Evolutionary conservation across 2,329 filamentous ascomycete genomes (phyloP).

Genomic region (Monilinia aucupariae): DNA sequence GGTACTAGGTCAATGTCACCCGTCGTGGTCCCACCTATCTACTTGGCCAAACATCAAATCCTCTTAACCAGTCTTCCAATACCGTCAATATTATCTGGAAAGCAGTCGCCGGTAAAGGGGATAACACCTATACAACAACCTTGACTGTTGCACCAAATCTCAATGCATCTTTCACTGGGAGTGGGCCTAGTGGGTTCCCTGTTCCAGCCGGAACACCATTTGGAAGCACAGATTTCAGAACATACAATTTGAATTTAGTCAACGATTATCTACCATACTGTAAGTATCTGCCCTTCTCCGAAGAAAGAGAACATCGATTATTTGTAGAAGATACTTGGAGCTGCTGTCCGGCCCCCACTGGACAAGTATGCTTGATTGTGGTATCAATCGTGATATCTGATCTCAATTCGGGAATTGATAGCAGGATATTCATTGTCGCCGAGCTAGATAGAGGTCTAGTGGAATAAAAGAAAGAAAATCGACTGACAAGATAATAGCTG

Average conservation of each 20-base stretch:
- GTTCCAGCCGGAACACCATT: slow-evolving; percentile 58
- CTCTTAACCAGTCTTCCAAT: slow-evolving; percentile 34
- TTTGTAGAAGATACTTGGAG: background rate
- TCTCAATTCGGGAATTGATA: no score
- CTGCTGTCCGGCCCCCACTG: no score
- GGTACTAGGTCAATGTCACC: slow-evolving; percentile 53
- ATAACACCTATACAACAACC: slow-evolving; percentile 58
- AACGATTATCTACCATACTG: slow-evolving; percentile 49
- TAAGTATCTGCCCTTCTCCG: slow-evolving; percentile 11
- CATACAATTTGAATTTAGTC: slow-evolving; percentile 61
- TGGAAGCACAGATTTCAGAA: slow-evolving; percentile 57
- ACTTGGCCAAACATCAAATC: slow-evolving; percentile 44
- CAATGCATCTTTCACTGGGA: slow-evolving; percentile 56
- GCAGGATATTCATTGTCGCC: background rate
- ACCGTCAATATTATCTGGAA: slow-evolving; percentile 55
- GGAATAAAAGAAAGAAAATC: background rate
- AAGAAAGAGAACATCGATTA: background rate
- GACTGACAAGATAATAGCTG: background rate
- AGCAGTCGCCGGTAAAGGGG: slow-evolving; percentile 47
- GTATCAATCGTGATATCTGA: no score
- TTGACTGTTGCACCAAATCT: slow-evolving; percentile 59
- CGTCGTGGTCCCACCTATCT: slow-evolving; percentile 55
- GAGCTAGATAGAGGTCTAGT: background rate
- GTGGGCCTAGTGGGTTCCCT: slow-evolving; percentile 55
- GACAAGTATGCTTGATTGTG: no score